Evolutionary conservation across 2,329 filamentous ascomycete species (phyloP).

Genomic region (Huntiella decipiens): DNA sequence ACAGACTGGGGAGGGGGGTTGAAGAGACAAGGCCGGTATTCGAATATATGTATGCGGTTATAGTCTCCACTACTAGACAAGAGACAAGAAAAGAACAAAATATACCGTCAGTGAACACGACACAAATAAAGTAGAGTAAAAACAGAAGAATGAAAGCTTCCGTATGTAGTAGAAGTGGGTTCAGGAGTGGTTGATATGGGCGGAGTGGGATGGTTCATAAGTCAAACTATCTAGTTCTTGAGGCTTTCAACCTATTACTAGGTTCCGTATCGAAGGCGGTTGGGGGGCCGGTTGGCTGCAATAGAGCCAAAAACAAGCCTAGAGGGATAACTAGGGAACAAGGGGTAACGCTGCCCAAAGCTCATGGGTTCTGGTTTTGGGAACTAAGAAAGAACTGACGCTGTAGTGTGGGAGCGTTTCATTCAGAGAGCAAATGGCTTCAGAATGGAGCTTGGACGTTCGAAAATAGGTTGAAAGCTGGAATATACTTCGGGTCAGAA

Average conservation of each 20-base stretch:
- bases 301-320: neutral
- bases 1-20: too few relatives aligned
- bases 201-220: neutral
- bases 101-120: too few relatives aligned
- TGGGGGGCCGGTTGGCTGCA: slow-evolving; percentile 1
- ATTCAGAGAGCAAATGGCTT: neutral
- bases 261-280: neutral
- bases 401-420: neutral
- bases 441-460: slow-evolving; percentile 2
- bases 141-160: neutral
- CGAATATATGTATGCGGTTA: too few relatives aligned
- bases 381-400: neutral
- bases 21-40: too few relatives aligned
- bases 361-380: neutral
- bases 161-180: neutral
- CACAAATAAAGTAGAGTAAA: too few relatives aligned
- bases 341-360: slow-evolving; percentile 4
- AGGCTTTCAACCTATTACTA: neutral
- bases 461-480: neutral
- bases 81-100: too few relatives aligned
- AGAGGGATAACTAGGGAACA: neutral
- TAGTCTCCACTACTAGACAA: too few relatives aligned
- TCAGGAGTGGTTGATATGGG: slow-evolving; percentile 1
- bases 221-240: neutral
- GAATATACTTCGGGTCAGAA: too few relatives aligned